phyloP scores from a whole-genome alignment of 2,329 filamentous ascomycete species.

The Nemania abortiva region DNA sequence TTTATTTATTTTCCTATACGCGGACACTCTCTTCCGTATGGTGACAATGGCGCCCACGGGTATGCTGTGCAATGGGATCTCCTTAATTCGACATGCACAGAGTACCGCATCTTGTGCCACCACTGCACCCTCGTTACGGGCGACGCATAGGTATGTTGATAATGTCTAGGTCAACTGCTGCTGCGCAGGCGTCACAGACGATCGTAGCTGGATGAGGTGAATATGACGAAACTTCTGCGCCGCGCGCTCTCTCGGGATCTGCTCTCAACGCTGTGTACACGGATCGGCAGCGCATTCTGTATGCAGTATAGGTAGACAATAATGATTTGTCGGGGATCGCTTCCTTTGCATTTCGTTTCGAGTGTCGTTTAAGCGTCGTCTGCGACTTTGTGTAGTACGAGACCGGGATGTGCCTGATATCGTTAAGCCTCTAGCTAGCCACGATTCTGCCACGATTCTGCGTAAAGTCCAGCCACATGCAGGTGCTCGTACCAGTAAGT shows the following conservation, averaged over 20 bases:
- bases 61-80: conserved; percentile 3
- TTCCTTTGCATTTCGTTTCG: too few relatives aligned
- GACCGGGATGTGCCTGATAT: too few relatives aligned
- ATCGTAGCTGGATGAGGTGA: too few relatives aligned
- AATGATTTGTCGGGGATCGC: too few relatives aligned
- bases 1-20: neutral
- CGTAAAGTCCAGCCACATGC: conserved; percentile 10
- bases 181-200: too few relatives aligned
- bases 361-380: too few relatives aligned
- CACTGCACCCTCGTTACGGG: neutral
- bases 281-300: too few relatives aligned
- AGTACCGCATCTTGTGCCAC: neutral
- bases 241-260: too few relatives aligned
- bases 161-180: neutral
- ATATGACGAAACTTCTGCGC: too few relatives aligned
- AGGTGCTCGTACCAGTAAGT: neutral
- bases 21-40: neutral
- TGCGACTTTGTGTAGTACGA: too few relatives aligned
- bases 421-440: neutral
- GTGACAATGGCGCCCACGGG: neutral
- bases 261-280: too few relatives aligned
- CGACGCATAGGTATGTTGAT: neutral
- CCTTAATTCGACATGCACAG: neutral
- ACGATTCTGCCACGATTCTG: neutral
- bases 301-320: too few relatives aligned